These are phyloP conservation scores for Bacidia gigantensis DNA, from an alignment of 495 filamentous ascomycete species.

Conservation along the genomic window DNA sequence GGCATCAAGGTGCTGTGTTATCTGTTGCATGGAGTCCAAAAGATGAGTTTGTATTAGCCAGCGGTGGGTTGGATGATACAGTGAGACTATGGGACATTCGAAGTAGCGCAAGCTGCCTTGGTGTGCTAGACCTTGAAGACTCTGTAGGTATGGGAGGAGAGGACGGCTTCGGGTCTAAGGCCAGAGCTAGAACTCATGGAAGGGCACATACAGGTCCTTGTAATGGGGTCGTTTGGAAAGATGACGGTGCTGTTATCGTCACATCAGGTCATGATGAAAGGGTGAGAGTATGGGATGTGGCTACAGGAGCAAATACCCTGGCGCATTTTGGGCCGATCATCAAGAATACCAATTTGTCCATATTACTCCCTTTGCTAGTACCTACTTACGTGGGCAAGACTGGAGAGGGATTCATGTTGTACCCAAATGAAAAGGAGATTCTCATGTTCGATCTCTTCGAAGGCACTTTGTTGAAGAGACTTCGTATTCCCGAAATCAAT, in stretches of 20 bases:
- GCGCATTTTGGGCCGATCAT: conserved; percentile 68
- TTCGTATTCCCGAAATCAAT: conserved; percentile 46
- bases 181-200: conserved; percentile 34
- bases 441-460: conserved; percentile 62
- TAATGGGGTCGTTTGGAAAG: conserved; percentile 73
- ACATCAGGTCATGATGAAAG: conserved; percentile 69
- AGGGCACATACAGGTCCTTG: conserved; percentile 65
- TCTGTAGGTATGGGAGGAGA: conserved; percentile 42
- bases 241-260: conserved; percentile 58
- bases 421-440: conserved; percentile 60
- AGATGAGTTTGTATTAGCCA: conserved; percentile 64
- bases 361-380: conserved; percentile 45
- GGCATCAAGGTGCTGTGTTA: conserved; percentile 57
- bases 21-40: conserved; percentile 68
- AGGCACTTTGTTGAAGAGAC: conserved; percentile 54
- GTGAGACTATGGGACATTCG: conserved; percentile 79
- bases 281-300: conserved; percentile 72
- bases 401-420: conserved; percentile 52
- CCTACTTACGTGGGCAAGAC: conserved; percentile 37
- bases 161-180: conserved; percentile 34
- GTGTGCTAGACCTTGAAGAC: conserved; percentile 67
- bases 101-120: conserved; percentile 54
- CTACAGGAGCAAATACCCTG: conserved; percentile 66
- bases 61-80: conserved; percentile 61
- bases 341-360: conserved; percentile 54